Evolutionary conservation across 139 green algal genomes (phyloP), one percentile per base, ranked within the genome.

Genomic region (Desmodesmus armatus): DNA sequence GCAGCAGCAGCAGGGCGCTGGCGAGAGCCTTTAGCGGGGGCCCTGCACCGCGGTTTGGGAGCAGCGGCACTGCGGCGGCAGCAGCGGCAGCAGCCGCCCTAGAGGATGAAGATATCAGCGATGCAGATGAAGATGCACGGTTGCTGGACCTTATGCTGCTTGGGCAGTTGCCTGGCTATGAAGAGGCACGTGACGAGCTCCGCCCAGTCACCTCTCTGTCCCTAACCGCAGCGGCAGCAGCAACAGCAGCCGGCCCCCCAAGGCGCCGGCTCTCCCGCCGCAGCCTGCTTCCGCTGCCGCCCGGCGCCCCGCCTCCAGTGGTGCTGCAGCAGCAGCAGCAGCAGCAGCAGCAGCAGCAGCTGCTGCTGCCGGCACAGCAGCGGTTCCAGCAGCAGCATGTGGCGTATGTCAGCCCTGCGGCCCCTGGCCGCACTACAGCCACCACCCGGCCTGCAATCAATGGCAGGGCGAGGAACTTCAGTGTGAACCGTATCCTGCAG

Each of bases 301-400:
- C 25, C 6, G 7, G 6, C 58, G 21, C 31, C 7, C 58, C 31
- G 58, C 58, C 21, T 13, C 58, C 31, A 35, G 58, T 67, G 58
- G 6, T 67, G 58, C 25, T 31, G 23, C 25, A 31, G 17, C 58
- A 67, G 23, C 25, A 67, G 23, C 58, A 67, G 17, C 58, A 67
- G 58, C 58, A 67, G 66, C 66, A 53, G 66, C 66, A 29, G 66
- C 37, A 40, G 29, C 63, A 72, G 63, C 63, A 72, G 29, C 41
- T 29, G 11, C 21, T 41, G 25, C 47, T 55, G 47, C 47, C 7
- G 7, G 9, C 47, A 55, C 13, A 21, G 47, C 47, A 13, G 47
- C 9, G 13, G 13, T 7, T 55, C 47, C 47, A 55, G 47, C 47
- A 55, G 47, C 47, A 55, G 47, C 47, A 55, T 40, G 63, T 31